Base-by-base conservation (phyloP, 1,139 yeast species). In the Debaryomyces udenii region DNA sequence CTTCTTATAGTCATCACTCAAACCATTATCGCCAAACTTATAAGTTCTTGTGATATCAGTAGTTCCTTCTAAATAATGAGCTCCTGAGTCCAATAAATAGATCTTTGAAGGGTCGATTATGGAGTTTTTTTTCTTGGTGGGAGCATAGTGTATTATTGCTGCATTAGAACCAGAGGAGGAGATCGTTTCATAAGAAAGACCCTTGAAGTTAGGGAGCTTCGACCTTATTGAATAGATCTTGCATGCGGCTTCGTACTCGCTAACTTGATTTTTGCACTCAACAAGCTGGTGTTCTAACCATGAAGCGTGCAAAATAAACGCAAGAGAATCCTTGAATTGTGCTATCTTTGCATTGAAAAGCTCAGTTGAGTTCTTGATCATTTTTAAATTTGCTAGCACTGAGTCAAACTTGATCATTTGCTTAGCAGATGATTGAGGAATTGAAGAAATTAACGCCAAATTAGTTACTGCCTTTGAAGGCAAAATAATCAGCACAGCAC, bases 31-130 rank as follows among this genome's bases (percentile, higher is more conserved):
- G 4, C 69, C 70, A 49, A 78, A 76, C 50, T 71, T 70, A 43
- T 66, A 63, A 0, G 83, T 76, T 43, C 84, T 61, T 2, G 84
- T 43, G 18, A 43, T 45, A 26, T 45, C 49, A 1, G 84, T 79
- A 1, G 84, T 79, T 2, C 83, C 83, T 53, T 79, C 81, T 37
- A 78, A 60, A 51, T 66, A 79, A 11, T 79, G 83, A 4, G 78
- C 75, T 3, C 84, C 84, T 1, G 81, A 68, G 54, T 79, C 84
- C 28, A 76, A 49, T 29, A 79, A 59, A 44, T 69, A 76, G 1
- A 78, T 59, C 14, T 68, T 56, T 4, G 56, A 50, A 3, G 74
- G 70, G 47, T 78, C 77, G 40, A 79, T 70, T 0, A 62, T 48
- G 1, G 71, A 57, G 43, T 62, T 61, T 11, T 65, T 59, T 1